phyloP scores from a whole-genome alignment of 73 alveolate species.

The Paramecium octaurelia region DNA sequence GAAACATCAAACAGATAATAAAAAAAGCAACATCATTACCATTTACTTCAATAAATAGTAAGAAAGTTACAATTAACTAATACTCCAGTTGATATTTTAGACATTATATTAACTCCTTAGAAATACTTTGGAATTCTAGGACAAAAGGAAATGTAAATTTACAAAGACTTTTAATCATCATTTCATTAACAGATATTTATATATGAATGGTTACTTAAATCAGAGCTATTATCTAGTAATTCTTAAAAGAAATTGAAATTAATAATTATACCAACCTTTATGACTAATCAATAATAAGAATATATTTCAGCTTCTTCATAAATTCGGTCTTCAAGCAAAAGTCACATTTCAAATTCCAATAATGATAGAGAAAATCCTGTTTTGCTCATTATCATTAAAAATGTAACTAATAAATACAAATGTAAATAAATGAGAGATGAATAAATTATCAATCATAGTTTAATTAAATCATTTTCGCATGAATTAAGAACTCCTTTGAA shows the following conservation, averaged over 20 bases:
- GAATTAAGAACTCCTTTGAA: conserved; percentile 56
- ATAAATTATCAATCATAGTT: not conserved
- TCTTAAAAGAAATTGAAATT: not conserved
- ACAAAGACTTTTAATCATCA: not conserved
- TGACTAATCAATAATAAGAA: not conserved
- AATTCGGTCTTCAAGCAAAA: not conserved
- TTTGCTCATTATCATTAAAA: not conserved
- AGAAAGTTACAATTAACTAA: not conserved
- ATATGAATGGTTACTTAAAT: not conserved
- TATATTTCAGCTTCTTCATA: not conserved
- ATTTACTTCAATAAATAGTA: not conserved
- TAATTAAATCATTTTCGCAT: conserved; percentile 51
- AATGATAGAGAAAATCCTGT: not conserved
- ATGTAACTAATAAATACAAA: not conserved
- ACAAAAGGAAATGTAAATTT: not conserved
- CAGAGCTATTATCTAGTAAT: not conserved
- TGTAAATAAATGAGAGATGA: not conserved
- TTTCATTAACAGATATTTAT: not conserved
- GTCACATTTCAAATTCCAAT: not conserved
- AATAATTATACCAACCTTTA: not conserved
- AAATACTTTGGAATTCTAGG: not conserved
- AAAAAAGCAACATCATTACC: not conserved
- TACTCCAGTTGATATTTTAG: not conserved
- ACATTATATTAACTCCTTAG: not conserved
- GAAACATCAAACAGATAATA: not conserved